Evolutionary conservation across 805 yeast species (phyloP).

Genomic region (Candida qinlingensis): DNA sequence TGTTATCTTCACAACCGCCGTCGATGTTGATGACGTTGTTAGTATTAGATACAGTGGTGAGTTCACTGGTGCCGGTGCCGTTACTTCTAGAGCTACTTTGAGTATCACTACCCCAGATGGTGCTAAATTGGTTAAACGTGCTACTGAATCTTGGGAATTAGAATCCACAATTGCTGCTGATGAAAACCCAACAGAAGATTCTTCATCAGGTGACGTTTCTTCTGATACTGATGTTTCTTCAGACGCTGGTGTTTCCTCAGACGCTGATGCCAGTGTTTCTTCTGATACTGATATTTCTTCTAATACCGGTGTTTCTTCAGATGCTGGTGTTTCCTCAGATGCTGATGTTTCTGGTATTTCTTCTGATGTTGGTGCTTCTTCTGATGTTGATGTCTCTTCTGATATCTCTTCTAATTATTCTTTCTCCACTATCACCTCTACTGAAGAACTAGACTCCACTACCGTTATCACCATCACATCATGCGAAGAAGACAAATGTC

Average conservation of each 20-base stretch:
- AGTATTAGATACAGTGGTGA: constrained; percentile 1
- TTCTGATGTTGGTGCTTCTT: not conserved
- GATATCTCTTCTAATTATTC: not conserved
- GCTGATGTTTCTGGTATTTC: not conserved
- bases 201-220: not conserved
- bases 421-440: not conserved
- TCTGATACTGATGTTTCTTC: not conserved
- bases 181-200: not conserved
- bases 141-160: not conserved
- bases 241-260: not conserved
- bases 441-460: not conserved
- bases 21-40: not conserved
- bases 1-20: not conserved
- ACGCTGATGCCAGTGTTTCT: not conserved
- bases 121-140: constrained; percentile 9
- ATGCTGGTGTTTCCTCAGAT: not conserved
- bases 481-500: constrained; percentile 5
- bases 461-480: constrained; percentile 4
- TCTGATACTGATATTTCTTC: not conserved
- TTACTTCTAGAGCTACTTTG: not conserved
- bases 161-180: constrained; percentile 4
- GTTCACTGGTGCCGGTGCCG: constrained; percentile 1
- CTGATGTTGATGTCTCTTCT: not conserved
- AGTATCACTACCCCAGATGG: constrained; percentile 14
- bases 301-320: not conserved